Conservation (phyloP, 139 green algal species). For the Coccomyxa sp. region DNA sequence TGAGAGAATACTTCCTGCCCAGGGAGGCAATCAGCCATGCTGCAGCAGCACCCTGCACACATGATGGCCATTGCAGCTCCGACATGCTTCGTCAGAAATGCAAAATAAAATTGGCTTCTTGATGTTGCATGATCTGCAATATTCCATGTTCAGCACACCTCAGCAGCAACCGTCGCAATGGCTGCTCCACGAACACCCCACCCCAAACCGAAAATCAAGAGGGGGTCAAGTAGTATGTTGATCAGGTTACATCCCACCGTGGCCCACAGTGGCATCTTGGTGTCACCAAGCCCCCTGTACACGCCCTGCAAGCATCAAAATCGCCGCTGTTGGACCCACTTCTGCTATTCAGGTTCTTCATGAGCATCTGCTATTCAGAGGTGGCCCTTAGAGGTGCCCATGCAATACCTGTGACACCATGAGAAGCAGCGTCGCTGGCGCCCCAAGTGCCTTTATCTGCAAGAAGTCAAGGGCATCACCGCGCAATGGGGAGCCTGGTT, state of each 20-base stretch:
- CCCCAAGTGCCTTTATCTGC: conserved; percentile 45
- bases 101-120: not conserved
- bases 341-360: too few relatives aligned
- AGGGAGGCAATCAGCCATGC: conserved; percentile 27
- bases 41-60: conserved; percentile 23
- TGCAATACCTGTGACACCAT: conserved; percentile 16
- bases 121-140: not conserved
- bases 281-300: conserved; percentile 47
- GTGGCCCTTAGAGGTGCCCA: not conserved
- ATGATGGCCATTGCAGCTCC: not conserved
- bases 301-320: conserved; percentile 44
- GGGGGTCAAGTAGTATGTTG: conserved; percentile 44
- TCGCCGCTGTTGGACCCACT: not conserved
- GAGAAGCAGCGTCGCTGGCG: conserved; percentile 48
- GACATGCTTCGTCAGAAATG: not conserved
- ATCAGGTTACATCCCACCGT: conserved; percentile 29
- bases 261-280: conserved; percentile 29
- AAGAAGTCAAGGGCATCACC: conserved; percentile 39
- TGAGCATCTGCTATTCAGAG: not conserved
- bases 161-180: conserved; percentile 48
- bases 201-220: conserved; percentile 62
- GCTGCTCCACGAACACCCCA: conserved; percentile 68
- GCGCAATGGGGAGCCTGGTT: conserved; percentile 15
- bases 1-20: conserved; percentile 12
- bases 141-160: conserved; percentile 27